Evolutionary conservation across 2,329 filamentous ascomycete species (phyloP).

Genomic region (Helotiales sp.): DNA sequence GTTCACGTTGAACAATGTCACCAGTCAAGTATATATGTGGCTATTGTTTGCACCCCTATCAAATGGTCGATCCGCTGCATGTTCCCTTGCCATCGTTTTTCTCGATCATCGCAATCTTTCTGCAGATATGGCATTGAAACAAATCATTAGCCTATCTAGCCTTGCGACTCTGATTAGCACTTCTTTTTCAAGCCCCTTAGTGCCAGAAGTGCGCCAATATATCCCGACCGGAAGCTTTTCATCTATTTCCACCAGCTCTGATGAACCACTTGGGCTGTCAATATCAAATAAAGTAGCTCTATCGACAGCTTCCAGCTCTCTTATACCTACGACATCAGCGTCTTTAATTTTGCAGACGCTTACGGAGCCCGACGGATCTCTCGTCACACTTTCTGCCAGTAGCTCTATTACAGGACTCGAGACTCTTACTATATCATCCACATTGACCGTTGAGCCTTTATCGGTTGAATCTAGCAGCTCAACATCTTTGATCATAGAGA

Average conservation of each 20-base stretch:
- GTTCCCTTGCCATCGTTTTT: constrained; percentile 8
- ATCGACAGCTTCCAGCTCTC: constrained; percentile 4
- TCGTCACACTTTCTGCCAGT: constrained; percentile 1
- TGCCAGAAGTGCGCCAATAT: constrained; percentile 2
- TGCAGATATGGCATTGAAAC: constrained; percentile 9
- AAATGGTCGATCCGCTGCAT: constrained; percentile 3
- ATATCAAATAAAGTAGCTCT: constrained; percentile 4
- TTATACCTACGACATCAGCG: constrained; percentile 5
- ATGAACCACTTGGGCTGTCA: constrained; percentile 5
- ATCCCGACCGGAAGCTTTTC: constrained; percentile 3
- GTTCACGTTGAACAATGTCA: background rate
- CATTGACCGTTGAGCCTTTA: background rate
- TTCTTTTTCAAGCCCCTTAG: background rate
- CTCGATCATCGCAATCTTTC: constrained; percentile 8
- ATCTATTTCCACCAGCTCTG: constrained; percentile 3
- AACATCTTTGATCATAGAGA: background rate
- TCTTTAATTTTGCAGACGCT: constrained; percentile 3
- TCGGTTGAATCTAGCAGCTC: background rate
- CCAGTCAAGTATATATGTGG: constrained; percentile 5
- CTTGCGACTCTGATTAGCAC: constrained; percentile 1
- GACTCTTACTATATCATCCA: constrained; percentile 2
- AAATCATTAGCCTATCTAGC: constrained; percentile 7
- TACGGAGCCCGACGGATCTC: constrained; percentile 1
- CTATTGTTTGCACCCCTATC: constrained; percentile 4
- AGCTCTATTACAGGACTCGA: constrained; percentile 1